A percentile compares a stretch with the other conserved stretches of the same genome.
These are phyloP conservation scores for Eimeria maxima DNA, from an alignment of 169 alveolate species.

Conservation along the genomic window DNA sequence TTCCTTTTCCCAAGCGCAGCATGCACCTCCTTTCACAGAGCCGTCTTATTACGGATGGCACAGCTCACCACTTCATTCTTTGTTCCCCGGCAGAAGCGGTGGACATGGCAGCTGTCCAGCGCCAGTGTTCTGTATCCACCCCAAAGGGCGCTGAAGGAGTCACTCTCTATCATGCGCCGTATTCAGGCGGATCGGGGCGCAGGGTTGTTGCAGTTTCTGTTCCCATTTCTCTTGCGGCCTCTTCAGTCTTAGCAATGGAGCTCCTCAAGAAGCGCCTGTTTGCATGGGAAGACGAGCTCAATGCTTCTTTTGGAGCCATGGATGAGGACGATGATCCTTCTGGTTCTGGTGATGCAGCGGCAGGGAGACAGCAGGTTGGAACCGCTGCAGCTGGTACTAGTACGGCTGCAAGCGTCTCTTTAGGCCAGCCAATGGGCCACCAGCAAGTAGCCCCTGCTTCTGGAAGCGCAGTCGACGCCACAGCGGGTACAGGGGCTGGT, in stretches of 20 bases:
- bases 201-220: slow-evolving; percentile 71
- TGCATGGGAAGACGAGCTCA: slow-evolving; percentile 72
- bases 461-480: neutral
- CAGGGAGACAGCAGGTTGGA: slow-evolving; percentile 25
- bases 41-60: slow-evolving; percentile 62
- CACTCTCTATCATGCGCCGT: slow-evolving; percentile 41
- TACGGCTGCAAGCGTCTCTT: slow-evolving; percentile 21
- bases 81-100: slow-evolving; percentile 73
- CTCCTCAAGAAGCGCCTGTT: slow-evolving; percentile 63
- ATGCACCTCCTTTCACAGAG: slow-evolving; percentile 67
- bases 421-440: slow-evolving; percentile 41
- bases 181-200: slow-evolving; percentile 59
- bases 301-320: slow-evolving; percentile 54
- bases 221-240: slow-evolving; percentile 72
- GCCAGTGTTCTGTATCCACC: slow-evolving; percentile 52
- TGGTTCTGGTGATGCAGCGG: slow-evolving; percentile 29
- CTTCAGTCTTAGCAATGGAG: slow-evolving; percentile 66
- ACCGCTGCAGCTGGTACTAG: neutral
- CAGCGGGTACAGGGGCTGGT: neutral
- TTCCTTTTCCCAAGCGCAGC: slow-evolving; percentile 56
- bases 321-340: slow-evolving; percentile 64
- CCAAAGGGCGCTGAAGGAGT: slow-evolving; percentile 74
- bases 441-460: slow-evolving; percentile 46
- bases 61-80: slow-evolving; percentile 71
- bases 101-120: slow-evolving; percentile 75